Percentiles rank a stretch among this genome's conserved stretches.
Conservation (phyloP, 2,329 filamentous ascomycete genomes). For the Arthrobotrys sinensis region DNA sequence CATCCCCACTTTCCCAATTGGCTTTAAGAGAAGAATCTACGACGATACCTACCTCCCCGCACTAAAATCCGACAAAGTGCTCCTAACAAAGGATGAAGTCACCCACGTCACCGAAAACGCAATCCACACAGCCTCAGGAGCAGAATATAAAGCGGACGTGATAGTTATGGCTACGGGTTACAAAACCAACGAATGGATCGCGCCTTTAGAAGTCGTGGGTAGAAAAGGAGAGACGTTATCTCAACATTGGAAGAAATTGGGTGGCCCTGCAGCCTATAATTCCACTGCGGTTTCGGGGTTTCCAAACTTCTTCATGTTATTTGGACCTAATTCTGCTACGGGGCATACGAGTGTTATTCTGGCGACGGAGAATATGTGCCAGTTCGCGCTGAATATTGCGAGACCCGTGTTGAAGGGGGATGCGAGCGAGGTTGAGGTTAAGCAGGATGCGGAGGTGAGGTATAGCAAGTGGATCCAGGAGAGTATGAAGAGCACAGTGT, state of each 20-base stretch:
- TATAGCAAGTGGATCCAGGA: slow-evolving; percentile 71
- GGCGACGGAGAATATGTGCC: slow-evolving; percentile 75
- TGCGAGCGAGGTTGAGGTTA: slow-evolving; percentile 70
- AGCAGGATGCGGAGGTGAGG: slow-evolving; percentile 69
- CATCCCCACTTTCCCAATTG: slow-evolving; percentile 75
- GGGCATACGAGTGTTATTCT: slow-evolving; percentile 76
- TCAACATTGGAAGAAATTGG: slow-evolving; percentile 74
- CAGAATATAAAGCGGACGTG: slow-evolving; percentile 72
- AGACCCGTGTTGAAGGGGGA: slow-evolving; percentile 71
- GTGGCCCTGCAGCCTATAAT: slow-evolving; percentile 76
- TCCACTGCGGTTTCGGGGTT: slow-evolving; percentile 74
- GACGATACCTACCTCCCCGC: slow-evolving; percentile 73
- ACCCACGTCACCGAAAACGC: slow-evolving; percentile 70
- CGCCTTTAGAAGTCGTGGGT: slow-evolving; percentile 72
- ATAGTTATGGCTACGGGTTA: slow-evolving; percentile 77
- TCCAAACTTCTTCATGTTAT: slow-evolving; percentile 77
- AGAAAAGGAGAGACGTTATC: slow-evolving; percentile 71
- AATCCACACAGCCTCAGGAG: slow-evolving; percentile 67
- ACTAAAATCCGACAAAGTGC: slow-evolving; percentile 72
- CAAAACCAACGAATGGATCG: slow-evolving; percentile 72
- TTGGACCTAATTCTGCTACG: slow-evolving; percentile 75
- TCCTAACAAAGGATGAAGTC: slow-evolving; percentile 72
- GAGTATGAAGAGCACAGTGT: slow-evolving; percentile 48
- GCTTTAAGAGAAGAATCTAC: slow-evolving; percentile 76
- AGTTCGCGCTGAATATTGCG: slow-evolving; percentile 75